These are phyloP conservation scores for Backusella psychrophila DNA, from an alignment of 192 early-diverging fungal genomes.

Conservation along the genomic window DNA sequence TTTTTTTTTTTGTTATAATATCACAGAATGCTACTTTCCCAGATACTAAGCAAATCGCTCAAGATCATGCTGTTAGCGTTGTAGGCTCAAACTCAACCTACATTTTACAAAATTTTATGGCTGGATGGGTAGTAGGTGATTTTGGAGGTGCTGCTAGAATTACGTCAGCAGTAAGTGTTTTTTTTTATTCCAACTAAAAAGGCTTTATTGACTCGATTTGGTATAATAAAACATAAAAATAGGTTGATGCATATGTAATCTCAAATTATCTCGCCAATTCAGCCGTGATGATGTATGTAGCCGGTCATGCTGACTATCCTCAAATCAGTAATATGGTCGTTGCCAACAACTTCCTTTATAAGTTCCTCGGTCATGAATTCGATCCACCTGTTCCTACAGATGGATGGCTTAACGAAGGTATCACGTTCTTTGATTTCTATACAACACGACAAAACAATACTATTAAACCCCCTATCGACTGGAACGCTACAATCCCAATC, in stretches of 20 bases:
- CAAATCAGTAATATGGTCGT: conserved; percentile 26
- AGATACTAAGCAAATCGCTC: conserved; percentile 11
- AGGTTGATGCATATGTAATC: conserved; percentile 25
- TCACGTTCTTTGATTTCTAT: conserved; percentile 32
- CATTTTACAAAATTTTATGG: conserved; percentile 26
- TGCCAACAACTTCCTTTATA: conserved; percentile 23
- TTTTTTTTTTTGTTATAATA: background rate
- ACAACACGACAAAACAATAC: conserved; percentile 25
- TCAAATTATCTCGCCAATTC: conserved; percentile 30
- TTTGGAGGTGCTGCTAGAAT: conserved; percentile 28
- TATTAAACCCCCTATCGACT: conserved; percentile 15
- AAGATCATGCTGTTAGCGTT: conserved; percentile 30
- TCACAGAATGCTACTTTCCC: conserved; percentile 30
- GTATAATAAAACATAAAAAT: background rate
- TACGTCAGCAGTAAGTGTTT: conserved; percentile 26
- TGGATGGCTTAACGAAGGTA: conserved; percentile 27
- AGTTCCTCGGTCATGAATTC: conserved; percentile 11
- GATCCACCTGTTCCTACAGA: conserved; percentile 8
- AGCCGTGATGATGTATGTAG: conserved; percentile 30
- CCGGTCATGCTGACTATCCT: conserved; percentile 22
- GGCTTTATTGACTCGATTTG: background rate
- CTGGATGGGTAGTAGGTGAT: conserved; percentile 26
- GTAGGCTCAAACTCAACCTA: conserved; percentile 25
- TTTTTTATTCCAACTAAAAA: background rate
- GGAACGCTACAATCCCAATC: conserved; percentile 11